A percentile compares a stretch with the other conserved stretches of the same genome.
These are phyloP conservation scores for Diaporthe eres DNA, from an alignment of 2,329 filamentous ascomycete species.

Conservation along the genomic window DNA sequence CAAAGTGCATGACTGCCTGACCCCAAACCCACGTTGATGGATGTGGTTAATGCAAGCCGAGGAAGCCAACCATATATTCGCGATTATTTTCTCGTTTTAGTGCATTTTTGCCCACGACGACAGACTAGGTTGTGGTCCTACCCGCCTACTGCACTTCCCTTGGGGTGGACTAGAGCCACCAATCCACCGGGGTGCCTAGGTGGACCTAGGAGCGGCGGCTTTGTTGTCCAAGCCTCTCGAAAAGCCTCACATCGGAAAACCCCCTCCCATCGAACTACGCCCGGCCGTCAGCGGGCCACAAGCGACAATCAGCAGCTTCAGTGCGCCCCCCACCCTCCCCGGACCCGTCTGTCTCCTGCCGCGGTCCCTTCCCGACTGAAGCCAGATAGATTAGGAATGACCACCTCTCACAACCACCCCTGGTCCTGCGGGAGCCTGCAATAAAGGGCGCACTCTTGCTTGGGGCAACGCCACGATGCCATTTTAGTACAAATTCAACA, in stretches of 20 bases:
- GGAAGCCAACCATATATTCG: constrained; percentile 25
- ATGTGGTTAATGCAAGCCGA: constrained; percentile 28
- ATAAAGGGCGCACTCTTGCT: constrained; percentile 27
- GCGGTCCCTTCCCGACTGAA: constrained; percentile 22
- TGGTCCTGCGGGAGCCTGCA: constrained; percentile 23
- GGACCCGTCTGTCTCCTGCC: constrained; percentile 14
- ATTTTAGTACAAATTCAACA: constrained; percentile 29
- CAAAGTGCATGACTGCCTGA: constrained; percentile 23
- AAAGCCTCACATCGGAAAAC: constrained; percentile 32
- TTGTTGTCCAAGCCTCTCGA: constrained; percentile 25
- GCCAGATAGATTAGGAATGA: constrained; percentile 37
- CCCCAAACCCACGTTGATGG: constrained; percentile 23
- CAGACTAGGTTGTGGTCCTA: not conserved
- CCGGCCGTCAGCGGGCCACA: constrained; percentile 35
- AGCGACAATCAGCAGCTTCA: constrained; percentile 23
- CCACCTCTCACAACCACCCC: constrained; percentile 26
- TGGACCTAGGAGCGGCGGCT: constrained; percentile 30
- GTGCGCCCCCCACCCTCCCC: constrained; percentile 1
- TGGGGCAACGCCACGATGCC: constrained; percentile 38
- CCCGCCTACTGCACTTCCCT: constrained; percentile 10
- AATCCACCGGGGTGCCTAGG: constrained; percentile 22
- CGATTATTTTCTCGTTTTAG: constrained; percentile 28
- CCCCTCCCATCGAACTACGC: constrained; percentile 30
- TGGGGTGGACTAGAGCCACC: constrained; percentile 28
- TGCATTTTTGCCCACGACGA: constrained; percentile 24